Evolutionary conservation across 768 basidiomycete species (phyloP).

Genomic region (Rhizopogon vinicolor): DNA sequence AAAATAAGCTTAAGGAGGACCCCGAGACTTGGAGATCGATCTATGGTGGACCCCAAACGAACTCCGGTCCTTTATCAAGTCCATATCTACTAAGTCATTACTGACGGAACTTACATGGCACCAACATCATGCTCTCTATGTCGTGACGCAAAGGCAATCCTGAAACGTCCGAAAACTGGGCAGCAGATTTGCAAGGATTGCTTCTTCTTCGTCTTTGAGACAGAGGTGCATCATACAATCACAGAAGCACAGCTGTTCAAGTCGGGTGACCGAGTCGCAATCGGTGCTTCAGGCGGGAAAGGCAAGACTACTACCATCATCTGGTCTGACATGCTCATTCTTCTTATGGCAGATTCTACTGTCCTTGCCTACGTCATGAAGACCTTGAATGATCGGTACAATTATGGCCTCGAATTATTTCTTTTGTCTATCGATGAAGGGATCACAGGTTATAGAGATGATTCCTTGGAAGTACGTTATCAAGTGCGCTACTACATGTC

Average conservation of each 20-base stretch:
- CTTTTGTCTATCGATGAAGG: conserved; percentile 98
- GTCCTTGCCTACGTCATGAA: conserved; percentile 98
- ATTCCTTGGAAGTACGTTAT: conserved; percentile 78
- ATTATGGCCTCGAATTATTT: conserved; percentile 88
- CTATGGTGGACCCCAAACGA: background rate
- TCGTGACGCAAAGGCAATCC: conserved; percentile 70
- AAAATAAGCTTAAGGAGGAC: background rate
- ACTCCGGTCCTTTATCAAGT: no score
- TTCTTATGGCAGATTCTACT: conserved; percentile 72
- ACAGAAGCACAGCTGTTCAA: conserved; percentile 78
- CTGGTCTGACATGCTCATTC: background rate
- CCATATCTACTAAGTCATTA: background rate
- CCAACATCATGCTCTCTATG: conserved; percentile 79
- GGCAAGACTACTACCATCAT: conserved; percentile 41
- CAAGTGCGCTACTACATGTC: background rate
- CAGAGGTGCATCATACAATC: conserved; percentile 97
- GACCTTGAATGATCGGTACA: conserved; percentile 87
- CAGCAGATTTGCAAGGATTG: conserved; percentile 97
- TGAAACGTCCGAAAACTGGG: conserved; percentile 94
- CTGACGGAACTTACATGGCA: conserved; percentile 49
- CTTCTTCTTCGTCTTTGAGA: conserved; percentile 97
- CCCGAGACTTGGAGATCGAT: background rate
- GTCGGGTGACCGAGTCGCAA: conserved; percentile 88
- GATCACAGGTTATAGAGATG: conserved; percentile 96
- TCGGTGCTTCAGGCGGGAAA: conserved; percentile 98